Conservation (phyloP, 768 basidiomycete genomes). For the Obba rivulosa region DNA sequence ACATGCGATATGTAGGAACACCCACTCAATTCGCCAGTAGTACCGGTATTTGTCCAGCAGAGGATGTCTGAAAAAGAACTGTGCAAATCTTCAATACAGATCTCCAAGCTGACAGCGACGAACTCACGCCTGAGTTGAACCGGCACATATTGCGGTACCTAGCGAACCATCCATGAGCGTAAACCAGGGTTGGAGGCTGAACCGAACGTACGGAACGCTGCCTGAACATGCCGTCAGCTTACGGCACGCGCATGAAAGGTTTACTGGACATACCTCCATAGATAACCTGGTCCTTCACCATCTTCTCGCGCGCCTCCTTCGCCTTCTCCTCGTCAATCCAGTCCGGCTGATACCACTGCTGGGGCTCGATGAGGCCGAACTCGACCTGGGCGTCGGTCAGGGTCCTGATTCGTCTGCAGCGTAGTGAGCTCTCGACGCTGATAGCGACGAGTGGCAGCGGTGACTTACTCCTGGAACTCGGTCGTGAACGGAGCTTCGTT, state of each 20-base stretch:
- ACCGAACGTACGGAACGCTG: conserved; percentile 58
- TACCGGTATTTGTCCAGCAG: conserved; percentile 30
- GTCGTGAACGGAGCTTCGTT: conserved; percentile 77
- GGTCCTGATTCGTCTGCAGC: conserved; percentile 46
- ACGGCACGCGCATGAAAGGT: no score
- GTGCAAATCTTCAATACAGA: neutral
- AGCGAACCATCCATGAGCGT: neutral
- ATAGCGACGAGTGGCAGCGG: neutral
- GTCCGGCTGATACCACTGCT: conserved; percentile 78
- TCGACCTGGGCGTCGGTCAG: conserved; percentile 60
- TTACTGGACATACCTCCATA: conserved; percentile 36
- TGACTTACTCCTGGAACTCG: conserved; percentile 57
- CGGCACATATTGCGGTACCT: conserved; percentile 95
- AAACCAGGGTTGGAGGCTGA: neutral
- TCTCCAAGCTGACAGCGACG: neutral
- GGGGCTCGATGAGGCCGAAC: conserved; percentile 73
- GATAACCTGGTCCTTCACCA: conserved; percentile 53
- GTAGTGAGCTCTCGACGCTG: conserved; percentile 19
- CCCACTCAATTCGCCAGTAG: conserved; percentile 53
- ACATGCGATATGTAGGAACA: neutral
- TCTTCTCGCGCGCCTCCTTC: conserved; percentile 39
- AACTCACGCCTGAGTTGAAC: conserved; percentile 81
- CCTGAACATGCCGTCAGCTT: conserved; percentile 33
- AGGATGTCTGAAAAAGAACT: conserved; percentile 56
- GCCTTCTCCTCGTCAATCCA: conserved; percentile 61